Base-by-base conservation (phyloP, 768 basidiomycete genomes). In the Lentinula detonsa region DNA sequence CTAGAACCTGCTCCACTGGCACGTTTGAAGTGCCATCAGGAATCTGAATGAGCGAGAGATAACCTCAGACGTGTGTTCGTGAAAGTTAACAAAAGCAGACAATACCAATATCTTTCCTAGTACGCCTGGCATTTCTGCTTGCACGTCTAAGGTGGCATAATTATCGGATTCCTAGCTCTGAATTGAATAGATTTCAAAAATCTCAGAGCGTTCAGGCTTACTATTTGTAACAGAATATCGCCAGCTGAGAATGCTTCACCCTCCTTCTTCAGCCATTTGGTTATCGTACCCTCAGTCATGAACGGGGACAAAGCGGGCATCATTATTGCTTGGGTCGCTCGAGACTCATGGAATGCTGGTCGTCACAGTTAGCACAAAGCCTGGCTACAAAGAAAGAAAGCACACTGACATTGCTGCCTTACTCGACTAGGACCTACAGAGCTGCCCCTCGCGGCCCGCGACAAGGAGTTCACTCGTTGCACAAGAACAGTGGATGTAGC, bases 241-340 rank as follows among this genome's bases (percentile, higher is more conserved):
- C 91, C 91, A 21, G 84, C 76, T 10, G 73, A 67, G 66, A 91
- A 93, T 2, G 82, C 69, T 57, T 91, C 89, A 1, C 90, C 91
- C 69, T 90, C 90, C 61, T 78, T 80, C 74, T 86, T 86, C 73
- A 86, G 91, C 91, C 93, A 94, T 5, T 78, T 79, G 10, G 86
- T 77, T 61, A 95, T 86, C 0, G 86, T 90, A 33, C 91, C 92
- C 70, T 90, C 87, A 1, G 88, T 91, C 87, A 94, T 91, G 23
- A 90, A 88, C n/a, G 90, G 91, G 7, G 87, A 91, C 88, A 95
- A 88, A 57, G 90, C 89, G 35, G 93, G 92, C 90, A 94, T 93
- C 65, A 76, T 67, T 35, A 78, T 80, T 13, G 73, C 74, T 52
- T 75, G 48, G 15, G 35, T 42, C 21, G 59, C 49, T 40, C 59